Base-by-base conservation (phyloP, 2,329 filamentous ascomycete species). In the Podosphaera xanthii region DNA sequence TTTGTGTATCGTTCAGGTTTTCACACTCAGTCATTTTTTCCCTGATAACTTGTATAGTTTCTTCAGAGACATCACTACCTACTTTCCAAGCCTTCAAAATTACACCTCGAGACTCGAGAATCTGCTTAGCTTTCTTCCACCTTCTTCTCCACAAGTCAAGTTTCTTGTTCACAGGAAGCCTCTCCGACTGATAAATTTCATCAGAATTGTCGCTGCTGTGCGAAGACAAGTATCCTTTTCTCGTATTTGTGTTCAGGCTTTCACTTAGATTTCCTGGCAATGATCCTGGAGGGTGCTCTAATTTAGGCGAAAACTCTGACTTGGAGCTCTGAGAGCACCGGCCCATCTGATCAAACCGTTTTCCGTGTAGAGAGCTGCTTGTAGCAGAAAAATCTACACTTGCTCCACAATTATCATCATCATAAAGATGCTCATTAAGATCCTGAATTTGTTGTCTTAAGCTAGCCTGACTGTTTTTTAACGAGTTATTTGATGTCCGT, bases 111-210 rank as follows among this genome's bases (percentile, higher is more conserved):
- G 74, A 72, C n/a, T 79, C 78, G 8, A 91, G 74, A 46, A 73
- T 70, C 36, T 80, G 72, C 62, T 84, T 80, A 2, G 86, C 86
- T 52, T 79, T 73, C 49, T 76, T 77, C 72, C 86, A 79, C 48
- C 87, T 73, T 59, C 82, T 77, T 62, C 76, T 75, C 87, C 86
- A 92, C 55, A 88, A 67, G 61, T 84, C 82, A 59, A 88, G 74
- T 63, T 86, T 84, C 71, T 84, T 87, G 69, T 80, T 87, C 55
- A 64, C 64, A 48, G 66, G 64, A 34, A 61, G 63, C 31, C 57
- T 61, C 14, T 61, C 63, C 12, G 57, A 38, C 42, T 62, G 53
- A 48, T 62, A 60, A 12, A 63, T 61, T 59, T 70, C 65, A 59
- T 69, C 62, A 2, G 66, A 64, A 46, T 62, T 62, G 49, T 68